Evolutionary conservation across 2,329 filamentous ascomycete species (phyloP), one percentile per base, ranked within the genome.

Genomic region (Reticulascus tulasneorum): DNA sequence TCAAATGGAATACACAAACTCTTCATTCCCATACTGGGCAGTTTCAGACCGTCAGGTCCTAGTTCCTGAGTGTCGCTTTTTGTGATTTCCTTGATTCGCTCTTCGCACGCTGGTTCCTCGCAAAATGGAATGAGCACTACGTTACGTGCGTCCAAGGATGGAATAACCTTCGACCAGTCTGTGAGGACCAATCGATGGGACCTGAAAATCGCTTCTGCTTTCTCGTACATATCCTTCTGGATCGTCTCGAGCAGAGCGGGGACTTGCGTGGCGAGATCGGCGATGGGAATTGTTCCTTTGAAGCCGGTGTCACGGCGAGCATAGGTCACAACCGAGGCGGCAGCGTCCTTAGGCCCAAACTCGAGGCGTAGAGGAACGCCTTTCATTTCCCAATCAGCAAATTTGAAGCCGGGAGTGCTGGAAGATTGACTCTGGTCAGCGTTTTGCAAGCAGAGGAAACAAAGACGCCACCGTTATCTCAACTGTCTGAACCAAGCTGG

Each of bases 361-460:
- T 98, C 93, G 40, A 98, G 75, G 41, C 93, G 85, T 23, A 98
- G 77, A 29, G 94, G 93, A 26, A 97, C 85, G 59, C 94, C 93
- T 67, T 91, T 94, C 52, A 97, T 75, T 63, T 98, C 94, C 88
- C 89, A 96, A 66, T 98, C 90, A 66, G 94, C 94, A 73, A 98
- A 98, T 66, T 98, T 98, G 82, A 86, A 97, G 47, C 88, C 89
- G 24, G 93, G 90, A 42, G 89, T 79, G 80, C n/a, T n/a, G n/a
- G n/a, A n/a, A n/a, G n/a, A n/a, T n/a, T n/a, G n/a, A n/a, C n/a
- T n/a, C n/a, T n/a, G n/a, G n/a, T n/a, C n/a, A n/a, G n/a, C n/a
- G n/a, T n/a, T n/a, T n/a, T n/a, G n/a, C n/a, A n/a, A n/a, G n/a
- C n/a, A n/a, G n/a, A n/a, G n/a, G n/a, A n/a, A n/a, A n/a, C n/a